phyloP scores from a whole-genome alignment of 768 basidiomycete species.

The Mycena epipterygia region DNA sequence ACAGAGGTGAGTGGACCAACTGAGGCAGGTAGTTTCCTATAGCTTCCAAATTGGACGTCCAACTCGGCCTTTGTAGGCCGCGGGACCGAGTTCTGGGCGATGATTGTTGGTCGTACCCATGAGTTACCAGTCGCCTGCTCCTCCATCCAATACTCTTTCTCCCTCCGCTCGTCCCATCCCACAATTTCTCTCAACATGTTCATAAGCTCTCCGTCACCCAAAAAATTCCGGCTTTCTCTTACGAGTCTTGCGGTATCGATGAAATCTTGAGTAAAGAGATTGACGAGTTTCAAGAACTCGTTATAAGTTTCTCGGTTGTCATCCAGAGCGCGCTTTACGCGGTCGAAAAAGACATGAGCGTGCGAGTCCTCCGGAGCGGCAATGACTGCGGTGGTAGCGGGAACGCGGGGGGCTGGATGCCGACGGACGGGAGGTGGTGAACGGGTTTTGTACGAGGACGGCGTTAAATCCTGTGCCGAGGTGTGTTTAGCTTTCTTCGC shows the following conservation, averaged over 20 bases:
- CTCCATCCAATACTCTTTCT: constrained; percentile 64
- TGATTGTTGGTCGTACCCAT: constrained; percentile 65
- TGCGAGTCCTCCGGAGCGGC: constrained; percentile 38
- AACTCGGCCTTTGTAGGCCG: constrained; percentile 75
- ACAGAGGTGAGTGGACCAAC: constrained; percentile 61
- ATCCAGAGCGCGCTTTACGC: constrained; percentile 81
- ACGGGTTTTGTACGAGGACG: constrained; percentile 52
- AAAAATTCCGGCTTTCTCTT: constrained; percentile 84
- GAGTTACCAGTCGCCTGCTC: constrained; percentile 63
- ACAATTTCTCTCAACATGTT: constrained; percentile 87
- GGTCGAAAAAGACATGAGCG: constrained; percentile 81
- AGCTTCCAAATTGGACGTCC: constrained; percentile 87
- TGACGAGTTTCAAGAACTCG: constrained; percentile 95
- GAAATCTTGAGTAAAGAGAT: constrained; percentile 94
- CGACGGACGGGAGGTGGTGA: constrained; percentile 48
- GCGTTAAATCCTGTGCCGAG: constrained; percentile 53
- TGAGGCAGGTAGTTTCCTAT: constrained; percentile 82
- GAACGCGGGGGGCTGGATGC: constrained; percentile 33
- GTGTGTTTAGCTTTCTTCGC: constrained; percentile 54
- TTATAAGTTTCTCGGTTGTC: constrained; percentile 82
- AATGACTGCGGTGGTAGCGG: constrained; percentile 44
- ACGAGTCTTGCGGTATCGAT: constrained; percentile 90
- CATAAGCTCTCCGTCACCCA: constrained; percentile 83
- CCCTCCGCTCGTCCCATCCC: constrained; percentile 86
- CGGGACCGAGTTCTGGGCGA: constrained; percentile 50